Evolutionary conservation across 1,139 yeast species (phyloP), one percentile per base, ranked within the genome.

Genomic region (Kodamaea derodonti): DNA sequence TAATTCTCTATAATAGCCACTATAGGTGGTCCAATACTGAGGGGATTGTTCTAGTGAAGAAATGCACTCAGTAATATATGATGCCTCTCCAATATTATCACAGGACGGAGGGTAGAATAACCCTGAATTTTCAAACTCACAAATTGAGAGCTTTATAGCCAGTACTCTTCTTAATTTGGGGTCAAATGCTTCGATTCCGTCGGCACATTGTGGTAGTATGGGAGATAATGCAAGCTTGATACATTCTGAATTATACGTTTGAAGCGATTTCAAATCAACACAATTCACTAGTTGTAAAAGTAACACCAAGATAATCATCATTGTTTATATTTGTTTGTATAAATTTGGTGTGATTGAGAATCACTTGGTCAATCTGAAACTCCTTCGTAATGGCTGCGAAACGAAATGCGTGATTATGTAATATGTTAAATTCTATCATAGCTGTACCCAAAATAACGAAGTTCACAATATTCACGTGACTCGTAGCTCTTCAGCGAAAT

Each of bases 11-110:
- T 73, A 77, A 42, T 77, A 70, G 0, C 83, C 83, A 42, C 77
- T 75, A 43, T 70, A 78, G 0, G 78, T 72, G 0, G 82, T 76
- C 84, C 84, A 78, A 59, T 71, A 71, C 46, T 75, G 80, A 1
- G 78, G 66, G 2, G 66, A 57, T 18, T 45, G 48, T 41, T 75
- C 75, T 31, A 76, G 43, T 1, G 60, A 52, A 2, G 43, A 31
- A 26, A 76, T 57, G 43, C 84, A 78, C 1, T 28, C 20, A 14
- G 56, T 55, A n/a, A 45, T 14, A 2, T 24, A 13, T n/a, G 20
- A 4, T 2, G 34, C 30, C 29, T 7, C 6, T 5, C 6, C 7
- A 29, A 53, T 26, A 9, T 42, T 30, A 10, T 42, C 35, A 41
- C 78, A 72, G 8, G 43, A 48, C 0, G 24, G 28, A 0, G 78